Conservation (phyloP, 1,284 basidiomycete species). For the Ceratobasidium sp. region DNA sequence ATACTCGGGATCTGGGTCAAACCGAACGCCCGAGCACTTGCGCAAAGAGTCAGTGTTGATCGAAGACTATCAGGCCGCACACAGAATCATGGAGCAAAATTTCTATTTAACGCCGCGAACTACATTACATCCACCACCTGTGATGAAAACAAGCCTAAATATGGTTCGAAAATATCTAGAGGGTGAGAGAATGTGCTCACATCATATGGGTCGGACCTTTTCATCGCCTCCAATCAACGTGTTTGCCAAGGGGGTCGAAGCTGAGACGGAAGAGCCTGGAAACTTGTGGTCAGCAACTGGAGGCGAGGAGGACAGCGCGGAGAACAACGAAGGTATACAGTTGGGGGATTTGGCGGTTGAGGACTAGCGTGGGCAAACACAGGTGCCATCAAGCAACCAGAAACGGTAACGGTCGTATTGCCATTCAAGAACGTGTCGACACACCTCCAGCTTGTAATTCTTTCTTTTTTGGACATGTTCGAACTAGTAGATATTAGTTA, state of each 20-base stretch:
- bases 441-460: too few species aligned
- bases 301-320: too few species aligned
- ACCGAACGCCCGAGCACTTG: neutral
- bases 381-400: too few species aligned
- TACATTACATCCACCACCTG: neutral
- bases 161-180: neutral
- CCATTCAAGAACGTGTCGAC: too few species aligned
- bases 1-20: neutral
- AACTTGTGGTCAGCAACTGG: too few species aligned
- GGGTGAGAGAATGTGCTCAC: neutral
- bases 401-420: too few species aligned
- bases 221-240: neutral
- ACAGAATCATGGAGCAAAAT: neutral
- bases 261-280: too few species aligned
- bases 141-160: neutral
- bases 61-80: neutral
- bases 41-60: slow-evolving; percentile 2
- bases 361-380: too few species aligned
- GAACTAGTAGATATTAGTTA: too few species aligned
- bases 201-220: neutral
- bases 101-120: neutral
- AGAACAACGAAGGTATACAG: too few species aligned
- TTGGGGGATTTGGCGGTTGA: too few species aligned
- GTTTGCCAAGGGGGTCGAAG: neutral
- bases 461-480: too few species aligned